These are phyloP conservation scores for Penicillium oxalicum DNA, from an alignment of 2,329 filamentous ascomycete genomes.

Conservation along the genomic window DNA sequence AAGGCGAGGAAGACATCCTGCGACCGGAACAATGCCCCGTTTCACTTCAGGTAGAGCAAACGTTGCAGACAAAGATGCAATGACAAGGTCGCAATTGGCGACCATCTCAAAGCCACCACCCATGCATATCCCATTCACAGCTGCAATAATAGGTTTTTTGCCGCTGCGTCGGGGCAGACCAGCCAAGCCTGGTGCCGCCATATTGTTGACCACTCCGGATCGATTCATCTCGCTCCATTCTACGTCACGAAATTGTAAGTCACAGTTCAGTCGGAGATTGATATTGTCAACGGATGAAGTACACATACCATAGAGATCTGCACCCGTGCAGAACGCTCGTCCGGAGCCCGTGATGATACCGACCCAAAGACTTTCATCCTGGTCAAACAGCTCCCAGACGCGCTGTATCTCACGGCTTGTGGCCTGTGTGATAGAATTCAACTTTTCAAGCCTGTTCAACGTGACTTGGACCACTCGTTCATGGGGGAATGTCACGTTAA, in stretches of 20 bases:
- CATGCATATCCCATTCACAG: constrained; percentile 68
- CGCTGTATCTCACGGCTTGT: constrained; percentile 40
- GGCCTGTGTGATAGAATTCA: constrained; percentile 40
- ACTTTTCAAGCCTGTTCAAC: constrained; percentile 36
- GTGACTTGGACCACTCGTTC: constrained; percentile 39
- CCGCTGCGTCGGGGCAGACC: constrained; percentile 61
- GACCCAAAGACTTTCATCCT: constrained; percentile 55
- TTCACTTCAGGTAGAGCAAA: constrained; percentile 69
- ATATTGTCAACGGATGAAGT: not conserved
- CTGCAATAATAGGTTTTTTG: constrained; percentile 69
- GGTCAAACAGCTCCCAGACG: constrained; percentile 57
- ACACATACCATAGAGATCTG: constrained; percentile 53
- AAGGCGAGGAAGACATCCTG: constrained; percentile 64
- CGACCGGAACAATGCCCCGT: constrained; percentile 64
- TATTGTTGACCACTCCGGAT: constrained; percentile 26
- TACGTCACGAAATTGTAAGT: constrained; percentile 5
- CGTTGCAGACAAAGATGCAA: constrained; percentile 44
- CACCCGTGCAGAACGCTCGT: constrained; percentile 62
- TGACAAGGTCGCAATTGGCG: constrained; percentile 65
- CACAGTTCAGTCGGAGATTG: not conserved
- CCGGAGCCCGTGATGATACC: constrained; percentile 60
- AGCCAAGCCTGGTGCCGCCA: constrained; percentile 53
- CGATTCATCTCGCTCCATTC: constrained; percentile 51
- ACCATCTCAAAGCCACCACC: constrained; percentile 74
- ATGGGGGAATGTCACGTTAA: constrained; percentile 36